Conservation (phyloP, 495 filamentous ascomycete genomes). For the Tuber microsphaerosporum region DNA sequence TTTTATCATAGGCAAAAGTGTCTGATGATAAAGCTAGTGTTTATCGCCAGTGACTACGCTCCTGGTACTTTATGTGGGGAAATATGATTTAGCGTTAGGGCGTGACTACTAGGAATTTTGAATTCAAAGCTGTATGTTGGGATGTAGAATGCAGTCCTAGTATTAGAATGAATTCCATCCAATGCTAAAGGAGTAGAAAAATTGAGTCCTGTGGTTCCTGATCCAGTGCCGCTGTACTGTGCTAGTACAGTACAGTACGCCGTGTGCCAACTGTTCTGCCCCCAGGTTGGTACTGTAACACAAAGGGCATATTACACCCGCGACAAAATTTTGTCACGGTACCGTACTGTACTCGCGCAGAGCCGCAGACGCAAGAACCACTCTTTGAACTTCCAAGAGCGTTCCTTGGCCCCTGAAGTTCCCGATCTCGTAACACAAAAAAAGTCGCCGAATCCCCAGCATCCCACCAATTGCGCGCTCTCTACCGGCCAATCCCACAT, state of each 20-base stretch:
- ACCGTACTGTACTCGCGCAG: background rate
- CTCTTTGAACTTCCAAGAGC: background rate
- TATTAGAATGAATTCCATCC: no score
- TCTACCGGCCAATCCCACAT: background rate
- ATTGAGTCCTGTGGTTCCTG: background rate
- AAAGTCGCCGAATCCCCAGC: background rate
- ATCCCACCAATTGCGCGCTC: background rate
- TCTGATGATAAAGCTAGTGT: background rate
- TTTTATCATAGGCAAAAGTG: background rate
- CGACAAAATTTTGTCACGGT: no score
- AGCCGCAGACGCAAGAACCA: background rate
- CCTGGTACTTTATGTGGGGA: background rate
- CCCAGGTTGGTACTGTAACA: no score
- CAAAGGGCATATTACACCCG: no score
- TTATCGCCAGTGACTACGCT: background rate
- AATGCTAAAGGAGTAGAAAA: background rate
- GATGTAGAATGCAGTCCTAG: no score
- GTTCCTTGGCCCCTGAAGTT: background rate
- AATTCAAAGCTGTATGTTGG: background rate
- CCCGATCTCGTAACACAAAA: background rate
- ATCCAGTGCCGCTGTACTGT: background rate
- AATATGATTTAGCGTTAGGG: background rate
- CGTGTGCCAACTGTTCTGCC: no score
- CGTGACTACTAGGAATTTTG: background rate
- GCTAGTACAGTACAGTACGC: background rate